These are phyloP conservation scores for Triticum urartu DNA, from an alignment of 176 grass and related monocot species.

Conservation along the genomic window DNA sequence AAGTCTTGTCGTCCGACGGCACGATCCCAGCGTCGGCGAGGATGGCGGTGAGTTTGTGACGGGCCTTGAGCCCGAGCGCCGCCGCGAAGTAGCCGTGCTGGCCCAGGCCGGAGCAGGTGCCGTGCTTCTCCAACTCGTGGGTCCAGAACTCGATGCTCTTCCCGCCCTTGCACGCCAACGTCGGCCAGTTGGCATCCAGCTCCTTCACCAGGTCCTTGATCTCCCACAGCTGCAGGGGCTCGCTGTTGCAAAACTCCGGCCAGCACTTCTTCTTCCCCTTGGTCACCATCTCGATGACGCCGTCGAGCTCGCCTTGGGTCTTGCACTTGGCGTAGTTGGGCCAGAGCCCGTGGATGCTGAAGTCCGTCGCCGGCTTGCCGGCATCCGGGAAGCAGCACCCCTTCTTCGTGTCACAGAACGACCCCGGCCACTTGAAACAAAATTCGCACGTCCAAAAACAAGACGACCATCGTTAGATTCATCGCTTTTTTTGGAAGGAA, in stretches of 20 bases:
- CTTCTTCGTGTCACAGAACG: constrained; percentile 53
- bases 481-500: background rate
- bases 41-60: constrained; percentile 37
- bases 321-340: constrained; percentile 63
- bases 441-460: no score
- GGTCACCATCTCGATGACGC: background rate
- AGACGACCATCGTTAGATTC: background rate
- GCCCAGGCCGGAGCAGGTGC: constrained; percentile 60
- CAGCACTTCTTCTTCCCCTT: constrained; percentile 29
- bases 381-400: constrained; percentile 63
- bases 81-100: constrained; percentile 57
- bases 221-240: background rate
- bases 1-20: constrained; percentile 42
- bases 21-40: constrained; percentile 47
- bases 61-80: constrained; percentile 47
- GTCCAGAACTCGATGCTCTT: constrained; percentile 64
- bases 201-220: constrained; percentile 48
- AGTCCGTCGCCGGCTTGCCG: constrained; percentile 54
- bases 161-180: constrained; percentile 52
- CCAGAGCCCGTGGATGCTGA: constrained; percentile 83
- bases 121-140: constrained; percentile 87
- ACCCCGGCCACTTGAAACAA: constrained; percentile 63
- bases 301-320: background rate
- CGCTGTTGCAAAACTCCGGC: constrained; percentile 39
- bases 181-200: constrained; percentile 52